phyloP scores from a whole-genome alignment of 306 rosid genomes.

The Abrus pulchellus region DNA sequence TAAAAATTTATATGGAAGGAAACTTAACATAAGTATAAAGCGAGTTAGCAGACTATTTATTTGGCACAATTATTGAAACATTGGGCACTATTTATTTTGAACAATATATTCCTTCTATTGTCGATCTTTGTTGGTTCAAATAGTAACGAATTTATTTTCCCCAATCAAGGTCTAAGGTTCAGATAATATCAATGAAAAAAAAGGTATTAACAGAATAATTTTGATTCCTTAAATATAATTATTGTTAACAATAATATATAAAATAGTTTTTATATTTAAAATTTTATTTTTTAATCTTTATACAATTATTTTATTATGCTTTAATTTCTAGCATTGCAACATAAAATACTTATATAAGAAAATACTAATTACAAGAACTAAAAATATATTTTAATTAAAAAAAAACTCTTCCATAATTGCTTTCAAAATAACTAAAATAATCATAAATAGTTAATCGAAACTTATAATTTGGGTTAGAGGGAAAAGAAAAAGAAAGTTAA shows the following conservation, averaged over 20 bases:
- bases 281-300: no score
- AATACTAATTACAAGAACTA: no score
- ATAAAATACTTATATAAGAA: no score
- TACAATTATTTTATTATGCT: no score
- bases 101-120: background rate
- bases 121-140: background rate
- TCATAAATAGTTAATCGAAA: background rate
- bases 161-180: background rate
- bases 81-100: background rate
- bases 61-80: slow-evolving; percentile 21
- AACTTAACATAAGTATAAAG: background rate
- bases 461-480: background rate
- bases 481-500: background rate
- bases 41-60: background rate
- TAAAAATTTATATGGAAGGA: background rate
- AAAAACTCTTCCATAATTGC: background rate
- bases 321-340: no score
- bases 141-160: background rate
- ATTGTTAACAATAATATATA: no score
- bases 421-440: slow-evolving; percentile 14
- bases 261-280: no score
- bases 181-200: background rate
- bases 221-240: no score
- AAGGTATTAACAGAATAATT: no score
- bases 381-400: no score